Evolutionary conservation across 306 rosid genomes (phyloP).

Genomic region (Ziziphus jujuba): DNA sequence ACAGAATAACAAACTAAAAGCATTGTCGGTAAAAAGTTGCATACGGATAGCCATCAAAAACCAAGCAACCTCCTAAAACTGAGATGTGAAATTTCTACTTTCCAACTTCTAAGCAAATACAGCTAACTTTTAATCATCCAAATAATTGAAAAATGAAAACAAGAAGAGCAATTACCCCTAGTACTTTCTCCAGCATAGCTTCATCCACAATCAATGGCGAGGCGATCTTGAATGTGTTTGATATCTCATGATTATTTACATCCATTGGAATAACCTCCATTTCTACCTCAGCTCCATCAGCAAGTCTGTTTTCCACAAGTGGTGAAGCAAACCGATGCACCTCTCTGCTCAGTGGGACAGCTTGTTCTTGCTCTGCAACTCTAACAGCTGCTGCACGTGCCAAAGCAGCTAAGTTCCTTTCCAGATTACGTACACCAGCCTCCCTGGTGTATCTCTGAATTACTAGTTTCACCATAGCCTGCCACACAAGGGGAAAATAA

Average conservation of each 20-base stretch:
- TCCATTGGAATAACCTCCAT: conserved; percentile 97
- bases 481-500: conserved; percentile 25
- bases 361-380: conserved; percentile 85
- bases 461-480: conserved; percentile 82
- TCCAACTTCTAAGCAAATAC: conserved; percentile 7
- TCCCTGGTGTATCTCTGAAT: conserved; percentile 95
- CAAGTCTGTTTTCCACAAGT: conserved; percentile 81
- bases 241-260: conserved; percentile 69
- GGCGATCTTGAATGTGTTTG: conserved; percentile 62
- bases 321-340: conserved; percentile 72
- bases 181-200: conserved; percentile 89
- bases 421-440: conserved; percentile 95
- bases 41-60: not conserved
- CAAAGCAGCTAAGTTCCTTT: conserved; percentile 85
- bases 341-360: conserved; percentile 64
- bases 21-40: not conserved
- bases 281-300: conserved; percentile 87
- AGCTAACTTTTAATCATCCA: not conserved
- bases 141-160: not conserved
- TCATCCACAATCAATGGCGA: conserved; percentile 81
- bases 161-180: conserved; percentile 69
- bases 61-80: not conserved
- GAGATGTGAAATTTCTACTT: conserved; percentile 9
- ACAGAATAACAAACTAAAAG: not conserved
- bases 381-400: conserved; percentile 98